Percentiles rank a stretch among this genome's conserved stretches.
Evolutionary conservation across 768 basidiomycete genomes (phyloP).

Genomic region (Boletus vinaceobasis): DNA sequence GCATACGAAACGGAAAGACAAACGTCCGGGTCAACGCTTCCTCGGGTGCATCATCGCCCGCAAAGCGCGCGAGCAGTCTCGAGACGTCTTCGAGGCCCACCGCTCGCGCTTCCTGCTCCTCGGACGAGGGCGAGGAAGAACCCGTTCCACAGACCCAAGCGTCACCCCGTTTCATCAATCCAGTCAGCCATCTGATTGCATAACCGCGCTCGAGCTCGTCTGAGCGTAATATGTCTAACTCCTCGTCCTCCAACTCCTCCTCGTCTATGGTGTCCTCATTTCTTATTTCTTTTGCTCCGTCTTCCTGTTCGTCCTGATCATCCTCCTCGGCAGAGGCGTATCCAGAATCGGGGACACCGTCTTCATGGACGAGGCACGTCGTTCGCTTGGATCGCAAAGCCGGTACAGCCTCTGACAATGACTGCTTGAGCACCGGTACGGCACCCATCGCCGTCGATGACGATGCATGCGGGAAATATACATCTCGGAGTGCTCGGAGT

Average conservation of each 20-base stretch:
- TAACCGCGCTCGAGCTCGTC: constrained; percentile 67
- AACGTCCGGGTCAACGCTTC: constrained; percentile 50
- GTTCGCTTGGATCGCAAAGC: constrained; percentile 26
- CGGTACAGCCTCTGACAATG: constrained; percentile 11
- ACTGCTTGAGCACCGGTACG: constrained; percentile 20
- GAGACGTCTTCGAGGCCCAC: constrained; percentile 54
- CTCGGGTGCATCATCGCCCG: constrained; percentile 40
- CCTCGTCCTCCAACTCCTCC: constrained; percentile 14
- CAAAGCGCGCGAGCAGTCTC: constrained; percentile 53
- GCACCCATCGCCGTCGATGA: constrained; percentile 1
- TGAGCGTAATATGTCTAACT: constrained; percentile 47
- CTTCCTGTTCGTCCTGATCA: constrained; percentile 34
- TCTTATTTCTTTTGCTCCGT: constrained; percentile 11
- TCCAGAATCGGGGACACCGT: constrained; percentile 63
- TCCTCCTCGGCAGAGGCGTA: constrained; percentile 74
- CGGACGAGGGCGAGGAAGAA: constrained; percentile 23
- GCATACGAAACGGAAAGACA: constrained; percentile 37
- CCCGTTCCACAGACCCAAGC: constrained; percentile 37
- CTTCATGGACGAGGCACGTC: constrained; percentile 34
- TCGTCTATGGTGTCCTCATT: constrained; percentile 7
- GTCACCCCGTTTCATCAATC: constrained; percentile 60
- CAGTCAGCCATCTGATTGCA: constrained; percentile 73
- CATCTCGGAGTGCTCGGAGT: constrained; percentile 40
- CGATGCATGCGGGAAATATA: constrained; percentile 49
- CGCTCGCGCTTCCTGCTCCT: constrained; percentile 40